phyloP scores from a whole-genome alignment of 202 grass and related monocot species.

The Dendrocalamus latiflorus region DNA sequence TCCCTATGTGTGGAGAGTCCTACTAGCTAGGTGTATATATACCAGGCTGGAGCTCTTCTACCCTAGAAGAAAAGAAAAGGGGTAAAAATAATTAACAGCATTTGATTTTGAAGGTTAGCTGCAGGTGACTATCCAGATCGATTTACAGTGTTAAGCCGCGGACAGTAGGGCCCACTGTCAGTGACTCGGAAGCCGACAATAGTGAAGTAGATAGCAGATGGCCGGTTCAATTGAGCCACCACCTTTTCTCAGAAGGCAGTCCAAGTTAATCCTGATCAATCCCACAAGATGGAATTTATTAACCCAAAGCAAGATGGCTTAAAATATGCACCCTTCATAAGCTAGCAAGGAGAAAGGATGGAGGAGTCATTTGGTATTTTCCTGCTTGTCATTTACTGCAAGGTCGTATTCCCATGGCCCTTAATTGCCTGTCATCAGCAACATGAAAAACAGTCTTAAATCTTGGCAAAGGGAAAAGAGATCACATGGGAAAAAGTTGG shows the following conservation, averaged over 20 bases:
- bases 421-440: conserved; percentile 48
- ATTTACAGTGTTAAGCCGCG: conserved; percentile 26
- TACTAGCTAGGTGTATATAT: not conserved
- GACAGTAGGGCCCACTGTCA: conserved; percentile 3
- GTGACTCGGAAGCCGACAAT: not conserved
- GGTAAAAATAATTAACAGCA: not conserved
- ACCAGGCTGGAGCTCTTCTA: not conserved
- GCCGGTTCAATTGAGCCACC: not conserved
- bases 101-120: conserved; percentile 11
- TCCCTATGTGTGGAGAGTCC: not conserved
- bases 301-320: conserved; percentile 43
- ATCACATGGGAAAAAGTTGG: conserved; percentile 39
- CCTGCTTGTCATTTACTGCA: conserved; percentile 45
- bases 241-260: conserved; percentile 38
- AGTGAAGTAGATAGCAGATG: not conserved
- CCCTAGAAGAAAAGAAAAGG: not conserved
- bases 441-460: conserved; percentile 37
- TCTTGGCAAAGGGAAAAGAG: conserved; percentile 37
- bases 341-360: conserved; percentile 45
- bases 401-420: conserved; percentile 42
- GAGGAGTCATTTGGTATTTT: conserved; percentile 48
- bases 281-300: conserved; percentile 59
- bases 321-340: conserved; percentile 44
- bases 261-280: conserved; percentile 43
- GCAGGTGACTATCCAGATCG: conserved; percentile 4